Conservation (phyloP, 345 rosid species). For the Salix brachista region DNA sequence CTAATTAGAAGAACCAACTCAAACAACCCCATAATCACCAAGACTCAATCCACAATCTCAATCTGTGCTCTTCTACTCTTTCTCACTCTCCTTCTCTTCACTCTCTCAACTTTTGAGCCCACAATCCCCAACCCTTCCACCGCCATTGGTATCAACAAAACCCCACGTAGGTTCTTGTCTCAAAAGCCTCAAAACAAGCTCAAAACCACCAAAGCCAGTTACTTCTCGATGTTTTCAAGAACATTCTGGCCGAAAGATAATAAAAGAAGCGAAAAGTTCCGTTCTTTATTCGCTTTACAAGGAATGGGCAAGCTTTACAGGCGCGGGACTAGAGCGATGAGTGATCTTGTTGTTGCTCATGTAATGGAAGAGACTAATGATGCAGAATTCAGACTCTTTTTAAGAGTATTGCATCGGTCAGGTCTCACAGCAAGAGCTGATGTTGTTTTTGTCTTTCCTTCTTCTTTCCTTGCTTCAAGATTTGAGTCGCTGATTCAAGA, state of each 20-base stretch:
- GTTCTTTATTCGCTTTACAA: conserved; percentile 44
- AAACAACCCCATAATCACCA: conserved; percentile 41
- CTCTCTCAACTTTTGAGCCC: conserved; percentile 89
- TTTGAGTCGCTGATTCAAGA: conserved; percentile 41
- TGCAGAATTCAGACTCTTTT: conserved; percentile 55
- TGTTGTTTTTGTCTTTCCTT: conserved; percentile 44
- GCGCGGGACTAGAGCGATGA: conserved; percentile 56
- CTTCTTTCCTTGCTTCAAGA: conserved; percentile 26
- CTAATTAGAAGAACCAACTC: conserved; percentile 40
- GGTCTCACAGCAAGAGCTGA: conserved; percentile 68
- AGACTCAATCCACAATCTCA: conserved; percentile 81
- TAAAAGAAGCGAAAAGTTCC: not conserved
- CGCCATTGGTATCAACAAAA: not conserved
- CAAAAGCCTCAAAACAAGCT: not conserved
- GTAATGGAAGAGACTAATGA: conserved; percentile 46
- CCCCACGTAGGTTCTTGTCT: conserved; percentile 21
- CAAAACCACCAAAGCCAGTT: not conserved
- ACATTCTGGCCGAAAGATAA: not conserved
- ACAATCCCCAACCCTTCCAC: conserved; percentile 18
- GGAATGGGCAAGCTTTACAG: conserved; percentile 59
- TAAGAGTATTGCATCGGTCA: conserved; percentile 59
- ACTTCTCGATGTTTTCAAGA: conserved; percentile 2
- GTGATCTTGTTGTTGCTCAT: conserved; percentile 61
- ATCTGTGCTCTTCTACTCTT: conserved; percentile 65
- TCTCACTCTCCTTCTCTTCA: conserved; percentile 70